Base-by-base conservation (phyloP, 441 rosid genomes). In the Syzygium malaccense region DNA sequence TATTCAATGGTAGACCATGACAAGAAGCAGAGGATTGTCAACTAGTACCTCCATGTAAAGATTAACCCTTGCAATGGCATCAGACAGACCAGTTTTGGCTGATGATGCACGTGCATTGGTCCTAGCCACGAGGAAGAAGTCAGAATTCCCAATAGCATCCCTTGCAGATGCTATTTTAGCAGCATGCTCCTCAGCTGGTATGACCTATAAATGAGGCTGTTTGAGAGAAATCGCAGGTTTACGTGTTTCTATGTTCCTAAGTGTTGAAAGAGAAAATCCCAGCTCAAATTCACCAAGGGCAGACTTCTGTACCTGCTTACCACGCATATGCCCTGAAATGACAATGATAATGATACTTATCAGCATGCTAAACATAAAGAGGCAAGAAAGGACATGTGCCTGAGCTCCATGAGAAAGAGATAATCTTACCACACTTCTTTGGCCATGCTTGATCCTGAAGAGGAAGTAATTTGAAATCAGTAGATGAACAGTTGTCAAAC, bases 361-460 rank as follows among this genome's bases (percentile, higher is more conserved):
- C n/a, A 85, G 75, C 87, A 54, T 58, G 5, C 71, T 8, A 78
- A 86, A 30, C n/a, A 45, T 26, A 87, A 80, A 85, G 37, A 30
- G 57, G 15, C 23, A 79, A 45, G n/a, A 86, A 78, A 57, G 9
- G 51, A 23, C 45, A 17, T 1, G 23, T 23, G 83, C 83, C n/a
- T 6, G 83, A 23, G 10, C 51, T 32, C 51, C 51, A 37, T 0
- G 51, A 75, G 79, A 9, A 68, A 5, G 26, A 68, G 23, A 23
- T 32, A 55, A 19, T 62, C 93, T 91, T 89, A 93, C 94, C 95
- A 71, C 94, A 93, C 88, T 92, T 94, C 92, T 92, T 92, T 51
- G 95, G 95, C 94, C 95, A 94, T 48, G 94, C 93, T 87, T 94
- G 94, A 89, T 94, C 95, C 94, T 90, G 92, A 55, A 56, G 89